Evolutionary conservation across 202 grass and related monocot species (phyloP).

Genomic region (Zizania palustris): DNA sequence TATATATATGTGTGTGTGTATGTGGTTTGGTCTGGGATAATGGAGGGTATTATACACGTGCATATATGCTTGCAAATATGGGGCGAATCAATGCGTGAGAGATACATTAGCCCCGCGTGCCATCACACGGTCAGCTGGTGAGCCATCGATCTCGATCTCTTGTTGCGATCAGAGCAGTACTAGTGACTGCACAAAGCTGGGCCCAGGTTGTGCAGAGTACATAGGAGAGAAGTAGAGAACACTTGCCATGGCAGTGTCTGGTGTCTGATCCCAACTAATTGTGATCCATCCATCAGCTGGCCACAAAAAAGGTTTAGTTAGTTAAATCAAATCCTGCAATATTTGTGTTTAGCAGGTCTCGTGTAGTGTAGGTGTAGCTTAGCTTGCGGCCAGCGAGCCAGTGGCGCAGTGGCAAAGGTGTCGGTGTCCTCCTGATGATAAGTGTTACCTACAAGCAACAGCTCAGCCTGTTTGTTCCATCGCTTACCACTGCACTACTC

Average conservation of each 20-base stretch:
- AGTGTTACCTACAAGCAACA: slow-evolving; percentile 62
- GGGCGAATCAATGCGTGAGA: slow-evolving; percentile 33
- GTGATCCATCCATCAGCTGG: slow-evolving; percentile 25
- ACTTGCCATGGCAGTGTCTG: slow-evolving; percentile 25
- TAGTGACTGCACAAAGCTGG: slow-evolving; percentile 15
- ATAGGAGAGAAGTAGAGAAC: no score
- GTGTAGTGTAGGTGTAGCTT: not conserved
- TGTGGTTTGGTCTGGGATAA: slow-evolving; percentile 19
- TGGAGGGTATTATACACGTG: not conserved
- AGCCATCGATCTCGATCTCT: not conserved
- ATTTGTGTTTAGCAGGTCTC: slow-evolving; percentile 4
- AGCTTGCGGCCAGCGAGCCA: slow-evolving; percentile 21
- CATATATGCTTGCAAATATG: not conserved
- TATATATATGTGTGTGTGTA: not conserved
- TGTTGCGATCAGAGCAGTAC: not conserved
- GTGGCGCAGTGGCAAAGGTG: slow-evolving; percentile 25
- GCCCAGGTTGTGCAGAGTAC: slow-evolving; percentile 29
- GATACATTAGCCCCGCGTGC: not conserved
- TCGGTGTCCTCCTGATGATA: slow-evolving; percentile 44
- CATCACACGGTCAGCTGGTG: no score
- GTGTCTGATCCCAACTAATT: slow-evolving; percentile 37
- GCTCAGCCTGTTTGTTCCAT: slow-evolving; percentile 20
- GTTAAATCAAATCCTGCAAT: not conserved
- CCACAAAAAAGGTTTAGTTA: not conserved
- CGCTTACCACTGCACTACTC: not conserved